These are phyloP conservation scores for Nowakowskiella sp. DNA, from an alignment of 192 early-diverging fungal species.

Conservation along the genomic window DNA sequence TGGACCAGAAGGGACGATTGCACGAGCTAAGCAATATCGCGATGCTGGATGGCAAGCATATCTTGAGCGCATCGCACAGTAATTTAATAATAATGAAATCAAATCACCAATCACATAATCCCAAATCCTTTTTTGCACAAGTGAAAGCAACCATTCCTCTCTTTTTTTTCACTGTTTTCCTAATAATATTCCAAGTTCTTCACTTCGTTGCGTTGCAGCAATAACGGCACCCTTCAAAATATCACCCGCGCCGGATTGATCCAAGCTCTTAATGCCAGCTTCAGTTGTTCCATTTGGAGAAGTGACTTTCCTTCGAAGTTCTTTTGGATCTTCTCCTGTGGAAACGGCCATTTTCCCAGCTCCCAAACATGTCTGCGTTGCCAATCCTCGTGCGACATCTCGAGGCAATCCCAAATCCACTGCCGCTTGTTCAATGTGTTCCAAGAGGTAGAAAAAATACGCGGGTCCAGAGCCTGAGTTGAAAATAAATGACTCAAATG, in stretches of 20 bases:
- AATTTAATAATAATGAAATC: neutral
- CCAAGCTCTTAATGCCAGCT: constrained; percentile 74
- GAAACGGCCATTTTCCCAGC: constrained; percentile 77
- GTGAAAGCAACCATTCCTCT: neutral
- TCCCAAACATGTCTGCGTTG: constrained; percentile 86
- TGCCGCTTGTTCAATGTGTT: constrained; percentile 76
- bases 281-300: constrained; percentile 89
- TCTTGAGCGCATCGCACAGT: constrained; percentile 39
- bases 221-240: constrained; percentile 48
- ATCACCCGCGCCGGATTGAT: constrained; percentile 47
- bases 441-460: constrained; percentile 91
- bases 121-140: neutral
- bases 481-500: too few relatives aligned
- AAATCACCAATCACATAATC: neutral
- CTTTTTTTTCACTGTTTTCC: constrained; percentile 21
- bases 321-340: constrained; percentile 59
- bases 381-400: constrained; percentile 67
- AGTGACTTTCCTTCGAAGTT: constrained; percentile 81
- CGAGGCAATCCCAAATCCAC: constrained; percentile 63
- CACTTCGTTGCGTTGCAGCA: constrained; percentile 60
- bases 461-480: constrained; percentile 81
- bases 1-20: constrained; percentile 35
- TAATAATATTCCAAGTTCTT: constrained; percentile 57
- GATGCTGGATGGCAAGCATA: constrained; percentile 97
- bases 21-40: constrained; percentile 67